Conservation (phyloP, 768 basidiomycete species). For the Cystobasidium tubakii region DNA sequence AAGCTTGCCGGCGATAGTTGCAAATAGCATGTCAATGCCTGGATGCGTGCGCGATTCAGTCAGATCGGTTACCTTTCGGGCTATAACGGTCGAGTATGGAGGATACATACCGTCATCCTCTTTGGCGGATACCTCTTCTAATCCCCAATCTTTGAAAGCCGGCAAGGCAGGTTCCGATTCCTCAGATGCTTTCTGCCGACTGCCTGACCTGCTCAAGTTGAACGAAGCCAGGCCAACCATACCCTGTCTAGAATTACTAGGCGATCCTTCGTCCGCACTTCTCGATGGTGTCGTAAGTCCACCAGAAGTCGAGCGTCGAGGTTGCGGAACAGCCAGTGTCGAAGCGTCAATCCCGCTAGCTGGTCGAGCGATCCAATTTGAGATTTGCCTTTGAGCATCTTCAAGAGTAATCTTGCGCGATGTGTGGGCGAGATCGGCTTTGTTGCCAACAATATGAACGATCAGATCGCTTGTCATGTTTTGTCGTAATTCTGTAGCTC, state of each 20-base stretch:
- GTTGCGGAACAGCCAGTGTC: slow-evolving; percentile 24
- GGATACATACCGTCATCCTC: slow-evolving; percentile 65
- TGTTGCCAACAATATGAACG: slow-evolving; percentile 91
- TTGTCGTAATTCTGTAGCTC: slow-evolving; percentile 47
- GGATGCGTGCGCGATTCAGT: slow-evolving; percentile 26
- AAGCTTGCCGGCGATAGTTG: slow-evolving; percentile 70
- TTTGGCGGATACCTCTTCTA: slow-evolving; percentile 87
- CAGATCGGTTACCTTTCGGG: slow-evolving; percentile 34
- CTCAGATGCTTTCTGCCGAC: slow-evolving; percentile 41
- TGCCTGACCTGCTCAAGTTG: slow-evolving; percentile 1
- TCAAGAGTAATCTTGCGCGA: slow-evolving; percentile 53
- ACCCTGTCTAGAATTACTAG: slow-evolving; percentile 1
- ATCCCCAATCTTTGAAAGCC: slow-evolving; percentile 80
- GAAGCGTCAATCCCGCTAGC: slow-evolving; percentile 54
- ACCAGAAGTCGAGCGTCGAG: slow-evolving; percentile 1
- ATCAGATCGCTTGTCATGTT: slow-evolving; percentile 60
- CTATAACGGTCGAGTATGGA: not conserved
- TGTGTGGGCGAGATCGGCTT: slow-evolving; percentile 50
- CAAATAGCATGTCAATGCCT: slow-evolving; percentile 78
- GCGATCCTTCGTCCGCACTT: slow-evolving; percentile 17
- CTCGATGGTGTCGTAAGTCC: not conserved
- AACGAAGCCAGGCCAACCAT: not conserved
- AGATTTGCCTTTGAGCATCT: slow-evolving; percentile 72
- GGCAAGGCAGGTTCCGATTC: slow-evolving; percentile 57
- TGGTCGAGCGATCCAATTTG: slow-evolving; percentile 63